Base-by-base conservation (phyloP, 306 rosid genomes). In the Nissolia schottii region DNA sequence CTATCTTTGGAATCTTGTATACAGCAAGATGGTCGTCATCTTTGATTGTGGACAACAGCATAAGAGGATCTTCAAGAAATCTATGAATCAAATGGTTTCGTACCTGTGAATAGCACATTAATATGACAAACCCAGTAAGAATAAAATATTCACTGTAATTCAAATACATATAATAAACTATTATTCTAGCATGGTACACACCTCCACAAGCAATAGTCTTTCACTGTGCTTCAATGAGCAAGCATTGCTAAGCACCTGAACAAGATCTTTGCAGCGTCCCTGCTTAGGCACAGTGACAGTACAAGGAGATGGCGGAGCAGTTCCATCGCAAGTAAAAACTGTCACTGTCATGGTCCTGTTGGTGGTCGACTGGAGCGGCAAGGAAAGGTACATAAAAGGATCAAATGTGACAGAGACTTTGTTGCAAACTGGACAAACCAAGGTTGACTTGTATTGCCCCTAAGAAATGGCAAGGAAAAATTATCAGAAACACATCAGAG, bases 391-490 rank as follows among this genome's bases (percentile, higher is more conserved):
- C 97, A 94, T 94, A 79, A 94, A 94, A 62, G 98, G 98, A 84
- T 94, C 98, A 80, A 94, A 94, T 24, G 98, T 94, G 71, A 94
- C 97, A 32, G 98, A 94, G 64, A 94, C 96, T 85, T 94, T 94
- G 85, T 91, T 85, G 92, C 98, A 94, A 78, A 83, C 87, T 37
- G 98, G 98, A 77, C 98, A 94, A 79, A 94, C 97, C 85, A 94
- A 86, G 63, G 98, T 94, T 31, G 98, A 94, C 89, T 94, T 94
- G 86, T 87, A 94, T 78, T 94, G 98, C 65, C 98, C 98, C 98
- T 94, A 77, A 67, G 46, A 81, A 77, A 78, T 63, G 22, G 51
- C 4, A 45, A 45, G 0, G 64, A 70, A 73, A 58, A 79, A 70
- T 28, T 13, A 55, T 63, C 60, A 59, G 60, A 79, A 79, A 77